Evolutionary conservation across 1,139 yeast species (phyloP).

Genomic region (Lodderomyces orthopsilosis): DNA sequence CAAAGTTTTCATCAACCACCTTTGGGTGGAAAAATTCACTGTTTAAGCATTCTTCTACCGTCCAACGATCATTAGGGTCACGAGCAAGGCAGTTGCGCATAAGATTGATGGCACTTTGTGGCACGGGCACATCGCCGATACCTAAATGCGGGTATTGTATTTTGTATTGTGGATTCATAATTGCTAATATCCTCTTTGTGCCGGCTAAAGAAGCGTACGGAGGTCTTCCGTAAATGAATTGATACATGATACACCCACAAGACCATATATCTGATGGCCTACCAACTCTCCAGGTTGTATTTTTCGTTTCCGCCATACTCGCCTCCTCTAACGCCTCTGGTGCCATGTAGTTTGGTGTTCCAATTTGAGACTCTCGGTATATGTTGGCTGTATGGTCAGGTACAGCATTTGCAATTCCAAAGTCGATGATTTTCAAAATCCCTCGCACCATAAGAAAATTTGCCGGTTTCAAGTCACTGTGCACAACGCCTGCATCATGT

Average conservation of each 20-base stretch:
- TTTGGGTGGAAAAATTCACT: constrained; percentile 70
- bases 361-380: constrained; percentile 87
- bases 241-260: constrained; percentile 93
- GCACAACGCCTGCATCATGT: constrained; percentile 85
- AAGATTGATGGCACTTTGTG: constrained; percentile 65
- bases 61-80: constrained; percentile 68
- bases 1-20: constrained; percentile 62
- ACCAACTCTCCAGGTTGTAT: constrained; percentile 80
- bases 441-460: constrained; percentile 89
- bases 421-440: constrained; percentile 81
- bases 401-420: constrained; percentile 93
- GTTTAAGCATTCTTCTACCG: constrained; percentile 57
- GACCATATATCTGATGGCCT: constrained; percentile 98
- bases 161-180: constrained; percentile 80
- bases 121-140: constrained; percentile 61
- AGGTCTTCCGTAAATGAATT: constrained; percentile 90
- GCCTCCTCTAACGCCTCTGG: constrained; percentile 87
- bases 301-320: constrained; percentile 27
- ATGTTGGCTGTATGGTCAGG: constrained; percentile 91
- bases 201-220: constrained; percentile 86
- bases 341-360: constrained; percentile 98
- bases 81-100: constrained; percentile 72
- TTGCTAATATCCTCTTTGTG: constrained; percentile 77
- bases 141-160: constrained; percentile 68
- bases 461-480: constrained; percentile 94